Conservation (phyloP, 202 grass and related monocot species). For the Zizania palustris region DNA sequence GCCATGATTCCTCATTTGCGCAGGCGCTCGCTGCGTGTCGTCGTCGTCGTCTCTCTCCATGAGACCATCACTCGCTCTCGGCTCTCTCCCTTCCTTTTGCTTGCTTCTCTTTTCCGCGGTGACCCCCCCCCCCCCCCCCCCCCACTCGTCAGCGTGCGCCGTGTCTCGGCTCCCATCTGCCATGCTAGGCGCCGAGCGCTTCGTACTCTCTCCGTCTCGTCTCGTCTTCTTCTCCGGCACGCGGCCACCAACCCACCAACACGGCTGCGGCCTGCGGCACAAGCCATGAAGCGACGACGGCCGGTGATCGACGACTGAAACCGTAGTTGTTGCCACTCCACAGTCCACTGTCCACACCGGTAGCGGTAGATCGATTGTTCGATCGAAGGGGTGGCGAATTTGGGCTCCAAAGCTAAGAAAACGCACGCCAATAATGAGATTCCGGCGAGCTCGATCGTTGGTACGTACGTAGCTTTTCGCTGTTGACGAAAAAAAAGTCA, state of each 20-base stretch:
- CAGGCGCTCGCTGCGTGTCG: constrained; percentile 40
- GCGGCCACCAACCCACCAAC: background rate
- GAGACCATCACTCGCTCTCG: background rate
- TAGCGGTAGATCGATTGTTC: background rate
- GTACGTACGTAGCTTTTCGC: constrained; percentile 31
- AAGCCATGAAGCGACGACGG: too few species aligned
- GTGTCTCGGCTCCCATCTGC: background rate
- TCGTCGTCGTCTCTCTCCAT: constrained; percentile 28
- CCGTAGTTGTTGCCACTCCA: background rate
- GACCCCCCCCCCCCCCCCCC: constrained; percentile 31
- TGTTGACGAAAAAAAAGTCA: constrained; percentile 50
- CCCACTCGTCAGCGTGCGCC: constrained; percentile 39
- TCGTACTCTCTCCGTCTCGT: background rate
- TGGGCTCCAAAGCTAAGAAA: constrained; percentile 9
- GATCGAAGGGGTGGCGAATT: background rate
- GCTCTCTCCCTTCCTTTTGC: constrained; percentile 5
- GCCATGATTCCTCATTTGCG: constrained; percentile 72
- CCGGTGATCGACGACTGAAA: too few species aligned
- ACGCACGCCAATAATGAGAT: constrained; percentile 45
- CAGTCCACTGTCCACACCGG: too few species aligned
- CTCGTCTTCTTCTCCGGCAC: background rate
- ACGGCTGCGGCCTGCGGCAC: background rate
- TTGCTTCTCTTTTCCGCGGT: constrained; percentile 28
- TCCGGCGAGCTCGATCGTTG: constrained; percentile 3
- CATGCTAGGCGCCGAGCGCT: background rate